These are phyloP conservation scores for Panaeolus papilionaceus DNA, from an alignment of 768 basidiomycete genomes.

Conservation along the genomic window DNA sequence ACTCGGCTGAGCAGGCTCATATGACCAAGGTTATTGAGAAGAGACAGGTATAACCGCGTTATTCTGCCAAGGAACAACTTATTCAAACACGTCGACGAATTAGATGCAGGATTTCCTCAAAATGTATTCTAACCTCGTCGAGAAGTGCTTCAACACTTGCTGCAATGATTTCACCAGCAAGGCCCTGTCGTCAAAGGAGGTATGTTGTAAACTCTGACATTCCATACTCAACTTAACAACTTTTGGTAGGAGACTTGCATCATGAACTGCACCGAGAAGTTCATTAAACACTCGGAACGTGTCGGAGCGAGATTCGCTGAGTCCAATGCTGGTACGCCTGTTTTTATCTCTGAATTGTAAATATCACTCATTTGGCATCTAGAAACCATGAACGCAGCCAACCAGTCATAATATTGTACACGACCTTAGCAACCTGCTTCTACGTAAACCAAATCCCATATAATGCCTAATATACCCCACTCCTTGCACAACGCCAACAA, in stretches of 20 bases:
- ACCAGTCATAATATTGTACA: slow-evolving; percentile 33
- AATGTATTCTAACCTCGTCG: slow-evolving; percentile 93
- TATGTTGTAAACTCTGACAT: slow-evolving; percentile 31
- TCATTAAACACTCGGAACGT: slow-evolving; percentile 94
- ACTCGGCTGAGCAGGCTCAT: slow-evolving; percentile 92
- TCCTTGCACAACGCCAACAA: not conserved
- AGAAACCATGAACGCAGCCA: slow-evolving; percentile 52
- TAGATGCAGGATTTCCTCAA: slow-evolving; percentile 99
- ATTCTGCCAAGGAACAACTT: slow-evolving; percentile 9
- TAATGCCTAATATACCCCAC: slow-evolving; percentile 14
- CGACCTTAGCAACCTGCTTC: not conserved
- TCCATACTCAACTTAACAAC: slow-evolving; percentile 13
- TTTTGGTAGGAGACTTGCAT: slow-evolving; percentile 80
- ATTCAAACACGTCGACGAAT: slow-evolving; percentile 17
- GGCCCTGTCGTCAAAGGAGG: slow-evolving; percentile 93
- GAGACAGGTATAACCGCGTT: slow-evolving; percentile 76
- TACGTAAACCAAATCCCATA: not conserved
- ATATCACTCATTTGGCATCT: slow-evolving; percentile 9
- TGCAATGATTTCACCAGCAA: slow-evolving; percentile 98
- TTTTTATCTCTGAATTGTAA: slow-evolving; percentile 7
- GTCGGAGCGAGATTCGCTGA: slow-evolving; percentile 93
- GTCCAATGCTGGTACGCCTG: slow-evolving; percentile 81
- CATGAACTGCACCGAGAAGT: slow-evolving; percentile 95
- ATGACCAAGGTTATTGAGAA: slow-evolving; percentile 95
- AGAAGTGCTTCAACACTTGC: slow-evolving; percentile 95